Evolutionary conservation across 257 asterid species (phyloP).

Genomic region (Capsicum chinense): DNA sequence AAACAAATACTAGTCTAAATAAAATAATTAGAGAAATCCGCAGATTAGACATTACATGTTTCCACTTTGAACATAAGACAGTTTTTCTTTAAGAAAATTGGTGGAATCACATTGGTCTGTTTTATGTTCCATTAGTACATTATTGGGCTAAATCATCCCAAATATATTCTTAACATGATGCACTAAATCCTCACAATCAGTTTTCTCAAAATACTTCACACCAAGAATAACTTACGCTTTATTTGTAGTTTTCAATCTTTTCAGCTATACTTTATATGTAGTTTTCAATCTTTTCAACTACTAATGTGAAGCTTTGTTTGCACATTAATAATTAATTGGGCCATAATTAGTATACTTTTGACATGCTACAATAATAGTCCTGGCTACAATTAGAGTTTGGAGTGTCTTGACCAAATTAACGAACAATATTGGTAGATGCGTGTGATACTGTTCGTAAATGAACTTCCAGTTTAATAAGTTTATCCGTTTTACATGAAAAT

Average conservation of each 20-base stretch:
- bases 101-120: background rate
- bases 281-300: no score
- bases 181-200: no score
- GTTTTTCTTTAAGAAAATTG: background rate
- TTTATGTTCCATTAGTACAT: background rate
- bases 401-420: background rate
- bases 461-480: background rate
- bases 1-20: background rate
- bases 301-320: no score
- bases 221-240: no score
- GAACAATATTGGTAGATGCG: background rate
- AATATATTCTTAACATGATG: no score
- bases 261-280: no score
- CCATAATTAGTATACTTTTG: background rate
- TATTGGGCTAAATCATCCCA: no score
- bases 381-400: background rate
- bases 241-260: no score
- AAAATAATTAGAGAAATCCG: background rate
- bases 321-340: background rate
- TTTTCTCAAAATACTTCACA: no score
- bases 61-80: background rate
- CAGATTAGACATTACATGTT: background rate
- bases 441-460: background rate
- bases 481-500: background rate
- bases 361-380: background rate